These are phyloP conservation scores for Colletotrichum endophyticum DNA, from an alignment of 2,329 filamentous ascomycete species.

Conservation along the genomic window DNA sequence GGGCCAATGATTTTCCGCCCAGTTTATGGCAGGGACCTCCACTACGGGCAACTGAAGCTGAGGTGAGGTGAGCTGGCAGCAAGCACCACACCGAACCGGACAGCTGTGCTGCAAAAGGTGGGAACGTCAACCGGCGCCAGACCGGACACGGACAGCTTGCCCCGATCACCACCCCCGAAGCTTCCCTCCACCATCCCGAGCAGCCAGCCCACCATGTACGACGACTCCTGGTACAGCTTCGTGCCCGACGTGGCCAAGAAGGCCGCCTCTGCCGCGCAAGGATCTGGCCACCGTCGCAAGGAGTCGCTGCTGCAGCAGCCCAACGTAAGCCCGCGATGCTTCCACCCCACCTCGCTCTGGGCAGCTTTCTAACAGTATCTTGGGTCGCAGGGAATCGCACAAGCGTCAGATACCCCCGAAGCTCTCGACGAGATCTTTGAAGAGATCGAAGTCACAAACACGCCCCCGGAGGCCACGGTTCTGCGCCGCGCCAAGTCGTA, in stretches of 20 bases:
- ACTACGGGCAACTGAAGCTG: not conserved
- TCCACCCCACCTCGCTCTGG: slow-evolving; percentile 20
- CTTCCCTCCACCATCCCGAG: not conserved
- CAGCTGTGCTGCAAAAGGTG: not conserved
- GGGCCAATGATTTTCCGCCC: slow-evolving; percentile 22
- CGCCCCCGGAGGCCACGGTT: slow-evolving; percentile 70
- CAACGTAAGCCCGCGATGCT: slow-evolving; percentile 52
- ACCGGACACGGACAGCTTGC: not conserved
- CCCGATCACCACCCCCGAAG: not conserved
- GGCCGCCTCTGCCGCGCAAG: slow-evolving; percentile 45
- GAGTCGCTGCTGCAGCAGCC: slow-evolving; percentile 73
- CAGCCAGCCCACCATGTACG: slow-evolving; percentile 64
- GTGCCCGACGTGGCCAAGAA: slow-evolving; percentile 66
- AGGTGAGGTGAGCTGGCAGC: slow-evolving; percentile 1
- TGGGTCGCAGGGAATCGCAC: slow-evolving; percentile 53
- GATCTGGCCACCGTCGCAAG: slow-evolving; percentile 65
- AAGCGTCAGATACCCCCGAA: slow-evolving; percentile 54
- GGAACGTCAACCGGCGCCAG: not conserved
- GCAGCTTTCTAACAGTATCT: slow-evolving; percentile 11
- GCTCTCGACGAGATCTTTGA: slow-evolving; percentile 65
- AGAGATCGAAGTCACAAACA: slow-evolving; percentile 57
- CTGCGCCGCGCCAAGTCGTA: slow-evolving; percentile 76
- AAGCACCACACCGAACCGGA: not conserved
- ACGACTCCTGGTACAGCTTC: slow-evolving; percentile 85
- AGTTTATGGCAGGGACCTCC: not conserved